Evolutionary conservation across 257 asterid species (phyloP), one percentile per base, ranked within the genome.

Genomic region (Solanum piurae): DNA sequence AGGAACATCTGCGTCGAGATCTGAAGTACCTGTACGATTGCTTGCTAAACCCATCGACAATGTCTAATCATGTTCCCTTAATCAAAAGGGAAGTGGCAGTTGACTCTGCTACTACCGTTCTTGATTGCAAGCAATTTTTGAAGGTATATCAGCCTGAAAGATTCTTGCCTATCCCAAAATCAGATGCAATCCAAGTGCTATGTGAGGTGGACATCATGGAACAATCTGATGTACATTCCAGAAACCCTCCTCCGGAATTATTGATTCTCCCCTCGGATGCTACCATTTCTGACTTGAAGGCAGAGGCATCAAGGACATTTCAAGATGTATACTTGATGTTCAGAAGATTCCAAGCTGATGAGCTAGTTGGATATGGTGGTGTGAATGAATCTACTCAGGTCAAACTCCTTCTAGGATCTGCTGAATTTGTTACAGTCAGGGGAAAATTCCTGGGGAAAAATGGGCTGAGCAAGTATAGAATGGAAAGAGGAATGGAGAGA

Each of bases 111-210:
- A 89, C 88, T 14, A 94, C 87, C 2, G 92, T 97, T 72, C 93
- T 95, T 27, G 98, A 97, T 76, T 95, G 98, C 94, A 97, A 97
- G 92, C 98, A 97, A 92, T 97, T 97, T 79, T 90, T 95, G 87
- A 97, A 95, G 86, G 96, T 93, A 88, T 97, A 95, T 89, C 92
- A 89, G 21, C 95, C 93, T 0, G 95, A 93, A 86, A 89, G 89
- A 87, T 86, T 86, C 55, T 88, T 89, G 75, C 72, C 90, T 4
- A 83, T 40, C 10, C 84, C 92, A 71, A 92, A 89, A 60, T 92
- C 92, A 68, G 89, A 92, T 33, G 88, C 92, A 5, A 89, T 97
- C 18, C 94, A 93, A 88, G 93, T 97, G 34, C 68, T 93, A 4
- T 97, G 99, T 87, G 96, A 95, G 94, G 94, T 95, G 87, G 96